phyloP scores from a whole-genome alignment of 2,329 filamentous ascomycete genomes.

The Penicillium glabrum region DNA sequence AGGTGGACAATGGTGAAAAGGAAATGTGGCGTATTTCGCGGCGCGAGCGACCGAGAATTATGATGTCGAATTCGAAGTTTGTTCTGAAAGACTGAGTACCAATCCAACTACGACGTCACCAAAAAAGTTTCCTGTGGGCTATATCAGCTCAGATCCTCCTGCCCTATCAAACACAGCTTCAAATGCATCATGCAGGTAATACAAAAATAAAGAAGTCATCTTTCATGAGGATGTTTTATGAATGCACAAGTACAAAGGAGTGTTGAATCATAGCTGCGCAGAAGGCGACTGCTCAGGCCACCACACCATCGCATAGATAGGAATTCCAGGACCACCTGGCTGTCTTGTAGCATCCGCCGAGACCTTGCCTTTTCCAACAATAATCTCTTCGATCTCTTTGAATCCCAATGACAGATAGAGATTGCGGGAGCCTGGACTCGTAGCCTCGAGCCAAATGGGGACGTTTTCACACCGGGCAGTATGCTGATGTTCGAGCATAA shows the following conservation, averaged over 20 bases:
- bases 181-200: background rate
- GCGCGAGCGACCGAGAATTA: too few species aligned
- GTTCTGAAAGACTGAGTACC: too few species aligned
- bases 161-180: background rate
- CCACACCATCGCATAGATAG: constrained; percentile 27
- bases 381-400: constrained; percentile 20
- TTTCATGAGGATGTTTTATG: background rate
- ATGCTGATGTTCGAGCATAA: constrained; percentile 18
- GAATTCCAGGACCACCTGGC: constrained; percentile 15
- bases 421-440: constrained; percentile 13
- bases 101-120: too few species aligned
- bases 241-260: background rate
- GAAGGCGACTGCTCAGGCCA: constrained; percentile 9
- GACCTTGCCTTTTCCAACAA: constrained; percentile 23
- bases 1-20: too few species aligned
- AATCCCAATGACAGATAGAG: constrained; percentile 25
- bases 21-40: too few species aligned
- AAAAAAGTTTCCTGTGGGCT: too few species aligned
- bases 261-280: background rate
- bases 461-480: constrained; percentile 16
- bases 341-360: constrained; percentile 14
- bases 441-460: constrained; percentile 27
- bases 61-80: too few species aligned
- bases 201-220: background rate
- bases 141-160: background rate